A percentile compares a stretch with the other conserved stretches of the same genome.
Conservation (phyloP, 2,329 filamentous ascomycete species). For the Xylariaceae sp. region DNA sequence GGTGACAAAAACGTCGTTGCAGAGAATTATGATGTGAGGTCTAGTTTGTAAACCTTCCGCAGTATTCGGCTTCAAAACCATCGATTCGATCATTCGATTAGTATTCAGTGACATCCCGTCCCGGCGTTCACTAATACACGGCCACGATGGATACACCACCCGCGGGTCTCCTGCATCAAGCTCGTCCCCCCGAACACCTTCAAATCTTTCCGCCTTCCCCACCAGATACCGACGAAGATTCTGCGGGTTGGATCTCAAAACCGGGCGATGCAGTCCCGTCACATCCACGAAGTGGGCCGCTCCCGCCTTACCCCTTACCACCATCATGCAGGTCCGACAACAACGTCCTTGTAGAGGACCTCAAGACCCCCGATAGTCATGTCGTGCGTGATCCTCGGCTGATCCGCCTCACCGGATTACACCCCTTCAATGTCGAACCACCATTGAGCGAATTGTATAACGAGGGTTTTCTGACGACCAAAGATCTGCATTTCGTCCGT, state of each 20-base stretch:
- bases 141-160: conserved; percentile 7
- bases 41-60: no score
- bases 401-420: conserved; percentile 79
- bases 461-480: conserved; percentile 77
- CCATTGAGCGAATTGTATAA: conserved; percentile 74
- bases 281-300: conserved; percentile 17
- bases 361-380: conserved; percentile 77
- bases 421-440: conserved; percentile 88
- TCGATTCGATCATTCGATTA: no score
- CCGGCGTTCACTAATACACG: background rate
- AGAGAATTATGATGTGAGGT: no score
- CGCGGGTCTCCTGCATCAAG: background rate
- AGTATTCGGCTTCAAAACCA: no score
- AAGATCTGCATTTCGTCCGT: conserved; percentile 84
- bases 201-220: conserved; percentile 36
- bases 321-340: conserved; percentile 54
- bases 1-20: no score
- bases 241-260: conserved; percentile 33
- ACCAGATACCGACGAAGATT: conserved; percentile 37
- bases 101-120: conserved; percentile 1
- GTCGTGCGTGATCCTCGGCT: conserved; percentile 74
- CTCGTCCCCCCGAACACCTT: background rate
- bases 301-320: conserved; percentile 57
- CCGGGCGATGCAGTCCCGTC: conserved; percentile 21
- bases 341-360: conserved; percentile 65